Conservation (phyloP, 257 asterid genomes). For the Jacaranda copaia region DNA sequence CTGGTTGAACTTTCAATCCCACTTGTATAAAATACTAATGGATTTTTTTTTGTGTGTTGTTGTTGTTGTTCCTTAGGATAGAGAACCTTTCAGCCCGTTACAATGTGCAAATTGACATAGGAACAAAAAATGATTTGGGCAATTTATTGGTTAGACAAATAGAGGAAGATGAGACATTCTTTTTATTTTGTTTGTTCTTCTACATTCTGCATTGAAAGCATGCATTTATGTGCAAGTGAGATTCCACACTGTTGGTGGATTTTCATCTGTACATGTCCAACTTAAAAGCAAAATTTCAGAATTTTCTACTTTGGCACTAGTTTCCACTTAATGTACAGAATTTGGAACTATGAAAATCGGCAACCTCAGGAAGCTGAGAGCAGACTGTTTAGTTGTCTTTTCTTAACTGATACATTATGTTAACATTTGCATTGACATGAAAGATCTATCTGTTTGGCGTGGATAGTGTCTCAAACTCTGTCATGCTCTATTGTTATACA, state of each 20-base stretch:
- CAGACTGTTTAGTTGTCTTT: background rate
- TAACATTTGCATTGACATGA: constrained; percentile 9
- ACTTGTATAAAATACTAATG: too few species aligned
- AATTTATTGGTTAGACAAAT: background rate
- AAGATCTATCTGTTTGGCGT: background rate
- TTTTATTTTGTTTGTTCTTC: background rate
- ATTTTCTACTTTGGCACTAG: background rate
- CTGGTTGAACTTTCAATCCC: too few species aligned
- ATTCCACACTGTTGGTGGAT: background rate
- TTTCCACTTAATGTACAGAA: background rate
- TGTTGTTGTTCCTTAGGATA: background rate
- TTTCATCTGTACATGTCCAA: background rate
- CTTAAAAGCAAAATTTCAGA: background rate
- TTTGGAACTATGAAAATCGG: background rate
- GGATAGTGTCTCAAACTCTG: constrained; percentile 14
- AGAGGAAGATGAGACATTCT: background rate
- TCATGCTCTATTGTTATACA: background rate
- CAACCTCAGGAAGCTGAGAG: background rate
- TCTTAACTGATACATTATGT: background rate
- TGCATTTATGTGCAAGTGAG: background rate
- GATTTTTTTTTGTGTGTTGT: too few species aligned
- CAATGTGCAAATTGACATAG: too few species aligned
- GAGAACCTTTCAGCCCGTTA: background rate
- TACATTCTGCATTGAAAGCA: background rate
- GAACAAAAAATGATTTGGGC: background rate